Conservation (phyloP, 805 yeast species). For the Cyberlindnera meyerae region DNA sequence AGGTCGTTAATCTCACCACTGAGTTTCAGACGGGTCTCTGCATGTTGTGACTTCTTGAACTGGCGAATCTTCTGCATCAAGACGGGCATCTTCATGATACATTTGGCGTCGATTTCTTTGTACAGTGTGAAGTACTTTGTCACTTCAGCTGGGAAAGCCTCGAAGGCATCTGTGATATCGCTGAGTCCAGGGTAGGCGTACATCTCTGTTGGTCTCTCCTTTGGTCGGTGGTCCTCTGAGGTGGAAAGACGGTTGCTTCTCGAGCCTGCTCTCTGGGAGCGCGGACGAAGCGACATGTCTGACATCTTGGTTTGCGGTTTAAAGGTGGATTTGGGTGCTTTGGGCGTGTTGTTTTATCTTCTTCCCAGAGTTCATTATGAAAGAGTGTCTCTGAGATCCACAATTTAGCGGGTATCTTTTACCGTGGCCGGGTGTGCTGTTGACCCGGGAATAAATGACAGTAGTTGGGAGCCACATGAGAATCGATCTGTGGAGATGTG, state of each 20-base stretch:
- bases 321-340: too few relatives aligned
- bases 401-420: too few relatives aligned
- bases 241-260: slow-evolving; percentile 8
- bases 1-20: slow-evolving; percentile 34
- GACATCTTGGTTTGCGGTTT: slow-evolving; percentile 6
- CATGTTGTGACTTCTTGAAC: slow-evolving; percentile 32
- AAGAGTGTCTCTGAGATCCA: not conserved
- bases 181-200: slow-evolving; percentile 82
- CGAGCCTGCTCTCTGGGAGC: slow-evolving; percentile 29
- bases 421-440: too few relatives aligned
- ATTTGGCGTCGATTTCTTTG: slow-evolving; percentile 93
- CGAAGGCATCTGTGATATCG: slow-evolving; percentile 86
- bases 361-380: not conserved
- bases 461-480: too few relatives aligned
- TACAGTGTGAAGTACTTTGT: slow-evolving; percentile 80
- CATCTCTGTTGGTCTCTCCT: slow-evolving; percentile 29
- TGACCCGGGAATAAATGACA: too few relatives aligned
- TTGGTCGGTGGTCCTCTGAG: too few relatives aligned
- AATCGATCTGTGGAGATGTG: too few relatives aligned
- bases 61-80: slow-evolving; percentile 49
- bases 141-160: slow-evolving; percentile 81
- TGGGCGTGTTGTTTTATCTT: not conserved
- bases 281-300: slow-evolving; percentile 30
- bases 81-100: slow-evolving; percentile 68
- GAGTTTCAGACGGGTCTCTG: slow-evolving; percentile 23